These are phyloP conservation scores for Colletotrichum aenigma DNA, from an alignment of 2,329 filamentous ascomycete species.

Conservation along the genomic window DNA sequence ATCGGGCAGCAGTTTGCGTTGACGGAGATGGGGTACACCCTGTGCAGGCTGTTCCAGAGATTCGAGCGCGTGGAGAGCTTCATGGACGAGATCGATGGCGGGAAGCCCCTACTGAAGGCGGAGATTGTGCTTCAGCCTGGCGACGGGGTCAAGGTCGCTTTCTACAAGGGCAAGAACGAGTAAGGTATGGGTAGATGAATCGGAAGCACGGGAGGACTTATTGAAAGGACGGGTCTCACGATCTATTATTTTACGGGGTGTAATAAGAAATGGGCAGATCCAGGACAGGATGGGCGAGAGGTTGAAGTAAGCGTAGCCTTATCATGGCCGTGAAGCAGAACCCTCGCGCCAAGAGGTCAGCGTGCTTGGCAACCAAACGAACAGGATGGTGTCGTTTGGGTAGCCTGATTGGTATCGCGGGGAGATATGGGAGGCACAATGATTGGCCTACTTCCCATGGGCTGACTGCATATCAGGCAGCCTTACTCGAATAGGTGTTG, in stretches of 20 bases:
- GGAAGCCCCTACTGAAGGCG: constrained; percentile 56
- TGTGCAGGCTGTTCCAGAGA: constrained; percentile 74
- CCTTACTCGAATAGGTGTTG: neutral
- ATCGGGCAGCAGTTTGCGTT: constrained; percentile 83
- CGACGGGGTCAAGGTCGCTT: constrained; percentile 61
- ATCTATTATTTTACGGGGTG: neutral
- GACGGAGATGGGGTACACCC: constrained; percentile 76
- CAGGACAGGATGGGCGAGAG: neutral
- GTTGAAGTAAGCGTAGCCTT: neutral
- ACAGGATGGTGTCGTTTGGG: neutral
- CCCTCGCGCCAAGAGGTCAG: neutral
- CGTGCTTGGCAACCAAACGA: neutral
- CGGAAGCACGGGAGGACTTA: neutral
- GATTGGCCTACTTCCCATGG: neutral
- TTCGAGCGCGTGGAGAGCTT: constrained; percentile 67
- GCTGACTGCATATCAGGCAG: neutral
- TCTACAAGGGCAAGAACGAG: constrained; percentile 47
- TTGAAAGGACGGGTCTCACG: neutral
- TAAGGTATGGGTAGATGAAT: neutral
- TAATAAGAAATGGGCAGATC: neutral
- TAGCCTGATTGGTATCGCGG: neutral
- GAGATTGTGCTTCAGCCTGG: constrained; percentile 66
- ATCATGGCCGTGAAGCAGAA: neutral
- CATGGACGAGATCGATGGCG: constrained; percentile 60
- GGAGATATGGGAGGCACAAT: neutral